Evolutionary conservation across 2,329 filamentous ascomycete genomes (phyloP).

Genomic region (Colletotrichum lindemuthianum): DNA sequence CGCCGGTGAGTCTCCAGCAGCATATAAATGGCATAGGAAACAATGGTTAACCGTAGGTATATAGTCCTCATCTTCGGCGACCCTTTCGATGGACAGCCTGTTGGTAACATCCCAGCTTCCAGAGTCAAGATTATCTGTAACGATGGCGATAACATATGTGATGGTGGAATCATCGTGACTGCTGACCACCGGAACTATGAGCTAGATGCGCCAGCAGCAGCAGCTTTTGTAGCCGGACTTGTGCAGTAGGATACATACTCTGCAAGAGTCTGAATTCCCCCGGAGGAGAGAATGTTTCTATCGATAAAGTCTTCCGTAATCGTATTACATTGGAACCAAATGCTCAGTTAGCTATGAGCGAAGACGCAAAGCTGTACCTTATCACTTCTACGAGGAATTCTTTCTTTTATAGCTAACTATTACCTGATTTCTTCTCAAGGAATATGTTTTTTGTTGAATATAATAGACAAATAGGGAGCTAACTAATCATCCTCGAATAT

Average conservation of each 20-base stretch:
- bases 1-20: constrained; percentile 35
- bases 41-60: not conserved
- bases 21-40: not conserved
- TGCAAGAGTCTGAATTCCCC: too few relatives aligned
- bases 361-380: too few relatives aligned
- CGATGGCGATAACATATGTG: constrained; percentile 46
- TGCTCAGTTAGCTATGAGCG: too few relatives aligned
- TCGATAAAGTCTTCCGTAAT: too few relatives aligned
- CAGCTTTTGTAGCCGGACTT: constrained; percentile 40
- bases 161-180: constrained; percentile 41
- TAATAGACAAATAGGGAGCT: too few relatives aligned
- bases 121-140: constrained; percentile 44
- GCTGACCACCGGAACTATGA: constrained; percentile 42
- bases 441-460: too few relatives aligned
- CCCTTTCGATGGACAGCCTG: constrained; percentile 23
- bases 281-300: too few relatives aligned
- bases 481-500: too few relatives aligned
- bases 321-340: too few relatives aligned
- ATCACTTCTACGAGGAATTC: too few relatives aligned
- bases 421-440: too few relatives aligned
- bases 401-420: too few relatives aligned
- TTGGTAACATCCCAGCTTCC: constrained; percentile 21
- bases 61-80: constrained; percentile 36
- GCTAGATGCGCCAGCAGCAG: constrained; percentile 43
- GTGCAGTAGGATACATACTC: constrained; percentile 28